Evolutionary conservation across 257 asterid species (phyloP).

Genomic region (Rhazya stricta): DNA sequence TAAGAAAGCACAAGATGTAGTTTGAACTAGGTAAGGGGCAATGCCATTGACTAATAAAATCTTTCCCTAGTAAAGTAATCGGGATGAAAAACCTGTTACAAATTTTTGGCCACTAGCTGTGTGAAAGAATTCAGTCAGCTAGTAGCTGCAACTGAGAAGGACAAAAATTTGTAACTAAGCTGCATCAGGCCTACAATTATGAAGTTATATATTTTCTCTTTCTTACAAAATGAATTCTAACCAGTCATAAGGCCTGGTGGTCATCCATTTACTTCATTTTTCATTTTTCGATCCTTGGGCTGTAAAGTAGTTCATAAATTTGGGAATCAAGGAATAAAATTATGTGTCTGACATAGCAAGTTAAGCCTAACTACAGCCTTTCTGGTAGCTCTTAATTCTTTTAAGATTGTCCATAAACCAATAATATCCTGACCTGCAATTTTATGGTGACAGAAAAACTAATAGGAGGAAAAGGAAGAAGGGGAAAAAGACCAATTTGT

Average conservation of each 20-base stretch:
- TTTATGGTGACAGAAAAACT: not conserved
- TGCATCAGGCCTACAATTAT: not conserved
- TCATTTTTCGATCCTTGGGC: not conserved
- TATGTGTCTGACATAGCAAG: not conserved
- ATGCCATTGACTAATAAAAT: not conserved
- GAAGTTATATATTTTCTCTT: not conserved
- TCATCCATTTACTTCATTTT: not conserved
- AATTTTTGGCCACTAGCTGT: not conserved
- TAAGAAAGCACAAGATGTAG: not conserved
- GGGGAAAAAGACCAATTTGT: not conserved
- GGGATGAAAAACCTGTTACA: not conserved
- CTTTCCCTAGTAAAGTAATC: too few relatives aligned
- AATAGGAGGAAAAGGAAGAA: not conserved
- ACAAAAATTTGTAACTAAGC: not conserved
- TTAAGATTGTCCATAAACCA: not conserved
- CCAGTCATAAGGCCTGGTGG: not conserved
- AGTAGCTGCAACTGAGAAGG: not conserved
- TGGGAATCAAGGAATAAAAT: not conserved
- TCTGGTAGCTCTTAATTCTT: not conserved
- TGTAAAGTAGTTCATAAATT: not conserved
- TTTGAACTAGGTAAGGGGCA: not conserved
- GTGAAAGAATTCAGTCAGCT: not conserved
- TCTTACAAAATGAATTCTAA: not conserved
- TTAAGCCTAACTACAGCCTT: not conserved
- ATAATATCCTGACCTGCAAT: not conserved